Percentiles rank a stretch among this genome's conserved stretches.
phyloP scores from a whole-genome alignment of 495 filamentous ascomycete genomes.

The Tuber indicum region DNA sequence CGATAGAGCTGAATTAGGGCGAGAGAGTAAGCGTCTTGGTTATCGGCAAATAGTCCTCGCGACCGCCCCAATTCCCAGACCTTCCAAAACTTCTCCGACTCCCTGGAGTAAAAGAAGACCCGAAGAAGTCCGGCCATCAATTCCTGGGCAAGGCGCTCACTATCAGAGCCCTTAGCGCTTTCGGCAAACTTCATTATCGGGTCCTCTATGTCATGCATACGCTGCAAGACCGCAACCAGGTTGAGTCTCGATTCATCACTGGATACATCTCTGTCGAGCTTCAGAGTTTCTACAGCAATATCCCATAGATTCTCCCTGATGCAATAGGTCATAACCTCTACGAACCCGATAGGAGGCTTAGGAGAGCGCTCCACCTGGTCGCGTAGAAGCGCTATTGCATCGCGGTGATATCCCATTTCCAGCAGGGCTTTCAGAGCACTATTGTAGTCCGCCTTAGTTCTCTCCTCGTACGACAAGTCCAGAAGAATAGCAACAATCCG shows the following conservation, averaged over 20 bases:
- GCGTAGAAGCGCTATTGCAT: not conserved
- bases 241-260: not conserved
- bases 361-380: not conserved
- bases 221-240: not conserved
- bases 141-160: not conserved
- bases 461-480: conserved; percentile 8
- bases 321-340: not conserved
- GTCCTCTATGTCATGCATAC: not conserved
- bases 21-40: not conserved
- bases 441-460: not conserved
- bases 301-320: not conserved
- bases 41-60: not conserved
- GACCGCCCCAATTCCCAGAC: not conserved
- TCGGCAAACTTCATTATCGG: not conserved
- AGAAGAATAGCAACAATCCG: conserved; percentile 28
- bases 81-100: not conserved
- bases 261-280: not conserved
- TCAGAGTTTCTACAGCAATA: not conserved
- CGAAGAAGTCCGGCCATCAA: not conserved
- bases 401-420: not conserved
- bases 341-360: not conserved
- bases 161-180: not conserved
- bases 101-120: not conserved
- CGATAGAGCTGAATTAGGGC: not conserved
- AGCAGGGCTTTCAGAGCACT: not conserved